Base-by-base conservation (phyloP, 2,329 filamentous ascomycete species). In the Tolypocladium nubicola region DNA sequence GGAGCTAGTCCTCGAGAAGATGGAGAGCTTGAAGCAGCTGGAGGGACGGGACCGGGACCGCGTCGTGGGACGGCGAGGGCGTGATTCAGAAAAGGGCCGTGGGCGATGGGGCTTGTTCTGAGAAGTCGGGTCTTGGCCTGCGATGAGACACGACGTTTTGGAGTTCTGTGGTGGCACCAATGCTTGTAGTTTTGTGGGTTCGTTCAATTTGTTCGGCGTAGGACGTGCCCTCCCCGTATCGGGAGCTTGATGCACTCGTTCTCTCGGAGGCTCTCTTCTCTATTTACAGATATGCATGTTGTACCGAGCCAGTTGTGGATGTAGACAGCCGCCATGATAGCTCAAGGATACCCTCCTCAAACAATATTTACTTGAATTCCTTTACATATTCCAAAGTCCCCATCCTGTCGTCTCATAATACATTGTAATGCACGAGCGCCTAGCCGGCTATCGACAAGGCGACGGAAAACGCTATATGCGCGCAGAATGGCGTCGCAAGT, bases 1-100 rank as follows among this genome's bases (percentile, higher is more conserved):
- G 5, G 93, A 99, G 75, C 78, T 97, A 57, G 94, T 96, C 6
- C 78, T 99, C 37, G 88, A 90, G 69, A 97, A 99, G 79, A 97
- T 99, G 83, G 92, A 97, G 70, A 88, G 89, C 58, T 74, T 99
- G 65, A 81, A 89, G 59, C 87, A 92, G 66, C 77, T 99, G 10
- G 92, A 97, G 67, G 86, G 87, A 11, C 78, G 87, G 56, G 87
- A 87, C 62, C 84, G 85, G 67, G 78, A 83, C 37, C 75, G 77
- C 23, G 68, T 65, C 54, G 61, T 58, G 10, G 37, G 58, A 10
- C 56, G 53, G 19, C 57, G 61, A 38, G 61, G 64, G 38, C 61
- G 64, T 67, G 67, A 70, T 30, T 56, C 57, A 26, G 69, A 70
- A 50, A 77, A 76, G 63, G 73, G 75, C 60, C 71, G 75, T 21